A percentile compares a stretch with the other conserved stretches of the same genome.
Evolutionary conservation across 148 eudicot genomes (phyloP).

Genomic region (Cornus florida): DNA sequence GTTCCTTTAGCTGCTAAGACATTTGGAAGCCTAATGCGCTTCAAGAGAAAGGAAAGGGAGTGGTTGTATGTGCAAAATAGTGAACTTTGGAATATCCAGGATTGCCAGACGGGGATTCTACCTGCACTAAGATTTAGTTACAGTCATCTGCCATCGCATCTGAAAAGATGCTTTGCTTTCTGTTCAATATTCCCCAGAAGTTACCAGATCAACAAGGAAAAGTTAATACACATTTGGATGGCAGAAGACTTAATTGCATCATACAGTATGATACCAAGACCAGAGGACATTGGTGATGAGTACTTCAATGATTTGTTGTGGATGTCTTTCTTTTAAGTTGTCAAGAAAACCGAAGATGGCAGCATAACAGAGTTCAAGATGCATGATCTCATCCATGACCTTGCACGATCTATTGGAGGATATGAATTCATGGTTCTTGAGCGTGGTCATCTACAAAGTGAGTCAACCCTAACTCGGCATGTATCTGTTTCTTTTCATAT

Average conservation of each 20-base stretch:
- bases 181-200: constrained; percentile 18
- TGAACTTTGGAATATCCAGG: constrained; percentile 11
- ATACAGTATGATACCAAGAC: constrained; percentile 7
- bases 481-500: background rate
- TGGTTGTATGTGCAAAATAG: constrained; percentile 16
- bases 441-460: background rate
- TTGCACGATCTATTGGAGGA: constrained; percentile 21
- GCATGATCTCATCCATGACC: constrained; percentile 20
- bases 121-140: constrained; percentile 18
- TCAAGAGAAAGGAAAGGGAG: constrained; percentile 11
- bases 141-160: constrained; percentile 16
- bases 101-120: constrained; percentile 1
- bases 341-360: background rate
- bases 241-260: constrained; percentile 26
- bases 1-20: constrained; percentile 21
- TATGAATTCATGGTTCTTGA: constrained; percentile 1
- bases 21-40: constrained; percentile 19
- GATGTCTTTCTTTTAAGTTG: constrained; percentile 23
- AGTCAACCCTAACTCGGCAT: background rate
- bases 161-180: constrained; percentile 22
- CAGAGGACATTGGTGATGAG: constrained; percentile 24
- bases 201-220: background rate
- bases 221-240: constrained; percentile 22
- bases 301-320: constrained; percentile 20
- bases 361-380: background rate